Conservation (phyloP, 2,329 filamentous ascomycete species). For the Blastomyces silverae region DNA sequence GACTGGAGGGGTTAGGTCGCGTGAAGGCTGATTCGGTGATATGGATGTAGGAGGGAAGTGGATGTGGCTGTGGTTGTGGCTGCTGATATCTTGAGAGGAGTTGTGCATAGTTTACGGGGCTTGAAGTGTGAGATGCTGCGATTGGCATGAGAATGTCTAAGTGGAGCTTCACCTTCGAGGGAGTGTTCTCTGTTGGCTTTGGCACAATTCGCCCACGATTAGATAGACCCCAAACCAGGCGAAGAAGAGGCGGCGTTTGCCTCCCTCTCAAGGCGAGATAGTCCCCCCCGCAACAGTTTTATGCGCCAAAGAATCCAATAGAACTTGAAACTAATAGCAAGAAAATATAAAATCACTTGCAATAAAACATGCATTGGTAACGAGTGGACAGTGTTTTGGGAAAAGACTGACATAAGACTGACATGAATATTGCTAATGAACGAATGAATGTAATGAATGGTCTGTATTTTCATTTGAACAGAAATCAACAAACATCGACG, state of each 20-base stretch:
- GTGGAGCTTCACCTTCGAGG: not conserved
- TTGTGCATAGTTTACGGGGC: not conserved
- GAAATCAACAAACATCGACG: not conserved
- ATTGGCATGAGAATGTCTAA: not conserved
- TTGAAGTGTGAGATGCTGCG: not conserved
- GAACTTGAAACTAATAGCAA: not conserved
- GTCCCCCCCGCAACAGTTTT: not conserved
- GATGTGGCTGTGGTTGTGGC: not conserved
- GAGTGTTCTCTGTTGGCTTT: not conserved
- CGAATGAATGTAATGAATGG: not conserved
- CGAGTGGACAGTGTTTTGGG: not conserved
- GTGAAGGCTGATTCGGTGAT: not conserved
- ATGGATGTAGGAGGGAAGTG: not conserved
- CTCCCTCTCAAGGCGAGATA: not conserved
- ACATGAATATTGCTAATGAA: not conserved
- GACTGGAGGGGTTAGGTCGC: not conserved
- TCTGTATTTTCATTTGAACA: not conserved
- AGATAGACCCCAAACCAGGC: not conserved
- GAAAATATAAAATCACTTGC: not conserved
- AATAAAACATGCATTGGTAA: conserved; percentile 2
- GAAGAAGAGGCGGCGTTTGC: not conserved
- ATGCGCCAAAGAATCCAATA: not conserved
- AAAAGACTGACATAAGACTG: not conserved
- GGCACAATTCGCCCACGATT: not conserved
- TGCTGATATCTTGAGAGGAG: not conserved